These are phyloP conservation scores for Mycena chlorophos DNA, from an alignment of 768 basidiomycete species.

Conservation along the genomic window DNA sequence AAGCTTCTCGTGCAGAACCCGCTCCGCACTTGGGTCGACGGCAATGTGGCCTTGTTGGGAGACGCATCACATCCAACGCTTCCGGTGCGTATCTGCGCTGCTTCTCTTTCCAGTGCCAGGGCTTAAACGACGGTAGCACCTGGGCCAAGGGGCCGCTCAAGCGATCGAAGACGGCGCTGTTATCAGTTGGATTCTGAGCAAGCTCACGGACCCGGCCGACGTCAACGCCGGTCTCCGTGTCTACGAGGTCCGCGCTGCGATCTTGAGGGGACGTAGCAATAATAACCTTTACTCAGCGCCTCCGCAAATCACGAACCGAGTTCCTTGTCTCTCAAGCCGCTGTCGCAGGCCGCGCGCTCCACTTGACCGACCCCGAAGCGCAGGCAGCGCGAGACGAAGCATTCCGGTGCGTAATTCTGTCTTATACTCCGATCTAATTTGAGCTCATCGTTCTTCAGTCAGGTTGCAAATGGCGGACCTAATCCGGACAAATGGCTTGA, in stretches of 20 bases:
- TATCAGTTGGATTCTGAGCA: conserved; percentile 31
- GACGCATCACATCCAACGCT: conserved; percentile 37
- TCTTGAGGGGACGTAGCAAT: neutral
- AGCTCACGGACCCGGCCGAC: conserved; percentile 2
- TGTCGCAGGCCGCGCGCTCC: conserved; percentile 17
- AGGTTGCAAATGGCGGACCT: conserved; percentile 18
- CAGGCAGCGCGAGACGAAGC: conserved; percentile 24
- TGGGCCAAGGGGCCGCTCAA: conserved; percentile 39
- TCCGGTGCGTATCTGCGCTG: conserved; percentile 8
- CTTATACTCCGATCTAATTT: neutral
- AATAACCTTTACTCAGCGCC: conserved; percentile 1
- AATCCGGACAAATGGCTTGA: conserved; percentile 26
- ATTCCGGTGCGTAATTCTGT: conserved; percentile 13
- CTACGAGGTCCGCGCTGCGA: conserved; percentile 17
- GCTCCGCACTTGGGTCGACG: conserved; percentile 38
- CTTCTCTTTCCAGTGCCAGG: neutral
- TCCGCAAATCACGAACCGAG: conserved; percentile 24
- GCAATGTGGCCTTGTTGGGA: conserved; percentile 33
- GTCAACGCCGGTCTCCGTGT: conserved; percentile 19
- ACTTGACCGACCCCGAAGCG: conserved; percentile 19
- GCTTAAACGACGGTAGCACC: neutral
- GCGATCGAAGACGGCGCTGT: conserved; percentile 43
- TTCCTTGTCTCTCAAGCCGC: conserved; percentile 23
- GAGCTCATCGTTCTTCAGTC: neutral
- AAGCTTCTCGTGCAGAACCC: conserved; percentile 39